Conservation (phyloP, 345 rosid species). For the Hirschfeldia incana region DNA sequence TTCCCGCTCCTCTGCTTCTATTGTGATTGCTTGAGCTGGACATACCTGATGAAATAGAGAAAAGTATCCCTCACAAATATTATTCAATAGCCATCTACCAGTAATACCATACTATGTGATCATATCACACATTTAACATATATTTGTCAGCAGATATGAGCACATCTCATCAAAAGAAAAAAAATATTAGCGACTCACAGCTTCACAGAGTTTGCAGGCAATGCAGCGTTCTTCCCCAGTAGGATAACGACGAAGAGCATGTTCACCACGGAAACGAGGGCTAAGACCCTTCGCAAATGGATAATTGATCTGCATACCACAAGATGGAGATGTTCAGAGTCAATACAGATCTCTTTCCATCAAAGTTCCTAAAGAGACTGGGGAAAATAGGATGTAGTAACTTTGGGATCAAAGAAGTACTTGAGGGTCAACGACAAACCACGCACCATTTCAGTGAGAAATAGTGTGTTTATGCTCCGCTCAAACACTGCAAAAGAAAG, state of each 20-base stretch:
- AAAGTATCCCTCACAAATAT: background rate
- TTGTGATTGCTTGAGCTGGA: slow-evolving; percentile 98
- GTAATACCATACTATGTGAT: background rate
- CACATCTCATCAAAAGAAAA: background rate
- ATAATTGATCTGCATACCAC: slow-evolving; percentile 73
- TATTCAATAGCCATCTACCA: background rate
- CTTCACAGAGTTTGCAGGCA: slow-evolving; percentile 99
- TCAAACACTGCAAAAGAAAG: slow-evolving; percentile 64
- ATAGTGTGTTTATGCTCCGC: slow-evolving; percentile 79
- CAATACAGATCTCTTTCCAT: slow-evolving; percentile 7
- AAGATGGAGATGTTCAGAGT: slow-evolving; percentile 11
- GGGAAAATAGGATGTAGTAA: slow-evolving; percentile 42
- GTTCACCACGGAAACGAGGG: slow-evolving; percentile 97
- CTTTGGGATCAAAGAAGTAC: slow-evolving; percentile 89
- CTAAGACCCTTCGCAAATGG: slow-evolving; percentile 99
- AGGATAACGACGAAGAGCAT: slow-evolving; percentile 86
- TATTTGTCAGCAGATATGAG: background rate
- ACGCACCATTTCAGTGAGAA: slow-evolving; percentile 94
- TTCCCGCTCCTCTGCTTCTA: slow-evolving; percentile 96
- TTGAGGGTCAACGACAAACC: slow-evolving; percentile 83
- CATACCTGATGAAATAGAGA: slow-evolving; percentile 59
- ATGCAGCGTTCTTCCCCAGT: slow-evolving; percentile 84
- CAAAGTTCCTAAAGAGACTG: no score
- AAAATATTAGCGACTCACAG: slow-evolving; percentile 49
- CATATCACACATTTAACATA: background rate